Conservation (phyloP, 176 grass and related monocot species). For the Ensete ventricosum region DNA sequence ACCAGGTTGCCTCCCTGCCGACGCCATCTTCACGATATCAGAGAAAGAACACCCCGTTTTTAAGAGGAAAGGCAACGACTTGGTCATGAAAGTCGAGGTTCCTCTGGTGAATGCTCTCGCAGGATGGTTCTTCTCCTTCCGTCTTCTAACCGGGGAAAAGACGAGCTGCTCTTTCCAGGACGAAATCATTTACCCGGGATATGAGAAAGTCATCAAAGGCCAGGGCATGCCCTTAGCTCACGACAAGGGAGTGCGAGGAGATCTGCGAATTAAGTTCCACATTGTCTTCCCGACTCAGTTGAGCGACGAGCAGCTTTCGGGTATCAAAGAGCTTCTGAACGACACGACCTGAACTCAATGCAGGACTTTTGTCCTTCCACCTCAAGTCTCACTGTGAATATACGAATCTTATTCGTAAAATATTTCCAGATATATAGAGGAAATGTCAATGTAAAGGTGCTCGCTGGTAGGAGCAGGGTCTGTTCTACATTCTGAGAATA, state of each 20-base stretch:
- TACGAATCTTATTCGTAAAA: too few relatives aligned
- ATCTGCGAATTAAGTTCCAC: slow-evolving; percentile 57
- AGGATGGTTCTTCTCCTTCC: slow-evolving; percentile 73
- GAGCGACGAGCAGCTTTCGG: slow-evolving; percentile 44
- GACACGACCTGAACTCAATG: slow-evolving; percentile 29
- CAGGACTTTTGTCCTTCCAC: too few relatives aligned
- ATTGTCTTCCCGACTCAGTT: slow-evolving; percentile 65
- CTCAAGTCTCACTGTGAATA: too few relatives aligned
- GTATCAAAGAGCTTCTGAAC: slow-evolving; percentile 50
- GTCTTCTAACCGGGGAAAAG: slow-evolving; percentile 58
- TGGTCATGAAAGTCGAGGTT: slow-evolving; percentile 82
- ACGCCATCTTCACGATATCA: slow-evolving; percentile 47
- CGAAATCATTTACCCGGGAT: slow-evolving; percentile 56
- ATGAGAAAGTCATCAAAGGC: slow-evolving; percentile 65
- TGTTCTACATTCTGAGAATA: too few relatives aligned
- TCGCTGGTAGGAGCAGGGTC: too few relatives aligned
- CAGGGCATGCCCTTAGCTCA: slow-evolving; percentile 65
- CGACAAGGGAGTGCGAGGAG: slow-evolving; percentile 48
- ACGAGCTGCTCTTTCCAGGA: slow-evolving; percentile 69
- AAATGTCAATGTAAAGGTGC: too few relatives aligned
- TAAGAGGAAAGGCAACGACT: slow-evolving; percentile 68
- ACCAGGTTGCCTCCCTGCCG: slow-evolving; percentile 51
- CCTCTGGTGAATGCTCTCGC: slow-evolving; percentile 67
- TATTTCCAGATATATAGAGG: too few relatives aligned
- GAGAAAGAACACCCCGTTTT: slow-evolving; percentile 75